These are phyloP conservation scores for Colletotrichum sp. DNA, from an alignment of 2,329 filamentous ascomycete genomes.

Conservation along the genomic window DNA sequence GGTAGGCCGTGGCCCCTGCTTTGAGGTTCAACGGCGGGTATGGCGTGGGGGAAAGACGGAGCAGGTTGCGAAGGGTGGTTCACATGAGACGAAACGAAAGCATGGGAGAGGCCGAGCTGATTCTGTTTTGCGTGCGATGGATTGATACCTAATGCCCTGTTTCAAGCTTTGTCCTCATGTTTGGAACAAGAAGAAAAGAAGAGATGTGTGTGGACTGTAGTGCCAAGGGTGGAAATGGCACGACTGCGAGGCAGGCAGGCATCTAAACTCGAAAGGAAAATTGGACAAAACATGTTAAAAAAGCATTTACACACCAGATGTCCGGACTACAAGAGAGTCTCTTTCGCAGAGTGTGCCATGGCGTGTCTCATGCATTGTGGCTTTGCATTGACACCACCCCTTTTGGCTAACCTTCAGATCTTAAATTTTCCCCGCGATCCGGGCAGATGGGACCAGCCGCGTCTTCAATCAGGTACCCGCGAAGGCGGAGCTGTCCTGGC, in stretches of 20 bases:
- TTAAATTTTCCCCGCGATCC: not conserved
- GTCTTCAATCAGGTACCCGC: not conserved
- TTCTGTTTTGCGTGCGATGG: conserved; percentile 10
- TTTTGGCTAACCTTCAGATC: not conserved
- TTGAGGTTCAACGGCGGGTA: not conserved
- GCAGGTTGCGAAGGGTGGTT: conserved; percentile 1
- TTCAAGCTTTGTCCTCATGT: conserved; percentile 12
- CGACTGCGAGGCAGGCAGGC: not conserved
- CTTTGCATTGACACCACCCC: not conserved
- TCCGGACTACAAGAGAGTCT: not conserved
- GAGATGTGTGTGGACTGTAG: not conserved
- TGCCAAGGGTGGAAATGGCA: not conserved
- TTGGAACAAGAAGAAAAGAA: not conserved
- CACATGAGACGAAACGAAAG: conserved; percentile 17
- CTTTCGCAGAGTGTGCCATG: not conserved
- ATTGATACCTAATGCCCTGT: conserved; percentile 13
- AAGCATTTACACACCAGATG: not conserved
- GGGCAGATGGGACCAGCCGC: not conserved
- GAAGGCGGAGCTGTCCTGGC: not conserved
- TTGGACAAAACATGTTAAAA: conserved; percentile 14
- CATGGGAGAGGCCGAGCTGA: conserved; percentile 3
- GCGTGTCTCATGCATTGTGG: not conserved
- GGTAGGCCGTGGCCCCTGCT: not conserved
- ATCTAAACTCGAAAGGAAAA: not conserved
- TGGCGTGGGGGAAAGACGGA: not conserved